Evolutionary conservation across 2,329 filamentous ascomycete genomes (phyloP), one percentile per base, ranked within the genome.

Genomic region (Epicoccum nigrum): DNA sequence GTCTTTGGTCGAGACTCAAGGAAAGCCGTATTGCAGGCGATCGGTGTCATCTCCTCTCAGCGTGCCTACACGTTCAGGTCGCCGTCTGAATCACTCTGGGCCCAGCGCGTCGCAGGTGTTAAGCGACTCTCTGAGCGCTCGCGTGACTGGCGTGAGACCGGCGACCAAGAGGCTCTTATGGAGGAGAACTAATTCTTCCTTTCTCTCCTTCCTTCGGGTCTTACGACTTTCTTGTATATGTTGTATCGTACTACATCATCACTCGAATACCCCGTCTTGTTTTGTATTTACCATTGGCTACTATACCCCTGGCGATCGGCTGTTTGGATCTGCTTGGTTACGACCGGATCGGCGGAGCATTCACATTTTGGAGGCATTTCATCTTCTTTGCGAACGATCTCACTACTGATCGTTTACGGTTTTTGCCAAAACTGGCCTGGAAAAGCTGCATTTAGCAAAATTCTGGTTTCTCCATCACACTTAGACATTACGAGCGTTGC

Each of bases 41-140:
- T 99, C 60, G 93, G 94, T 6, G 92, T 97, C 55, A 97, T 99
- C 63, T 94, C 90, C 67, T 95, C 90, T 6, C 94, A 99, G 75
- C 84, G 94, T 38, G 92, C 89, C 9, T 96, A 93, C 70, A 97
- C 94, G 0, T 97, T 93, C 82, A 86, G 93, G 43, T 94, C 92
- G 2, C 86, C 91, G 0, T 88, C 93, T 5, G 94, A 99, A 77
- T 85, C 86, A 25, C 82, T 97, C 23, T 97, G 93, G 92, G 92
- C 94, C 1, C 83, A 83, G 32, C 85, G 94, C 30, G 88, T 97
- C 16, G 76, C 81, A 12, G 94, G 94, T 19, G 85, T 97, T 57
- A 92, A 88, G 74, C 82, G 84, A 54, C 77, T 97, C 58, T 90
- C 90, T 0, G 89, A 95, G 60, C 85, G 86, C 69, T 94, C 90